Base-by-base conservation (phyloP, 352 stramenopile species). In the Aphanomyces invadans region DNA sequence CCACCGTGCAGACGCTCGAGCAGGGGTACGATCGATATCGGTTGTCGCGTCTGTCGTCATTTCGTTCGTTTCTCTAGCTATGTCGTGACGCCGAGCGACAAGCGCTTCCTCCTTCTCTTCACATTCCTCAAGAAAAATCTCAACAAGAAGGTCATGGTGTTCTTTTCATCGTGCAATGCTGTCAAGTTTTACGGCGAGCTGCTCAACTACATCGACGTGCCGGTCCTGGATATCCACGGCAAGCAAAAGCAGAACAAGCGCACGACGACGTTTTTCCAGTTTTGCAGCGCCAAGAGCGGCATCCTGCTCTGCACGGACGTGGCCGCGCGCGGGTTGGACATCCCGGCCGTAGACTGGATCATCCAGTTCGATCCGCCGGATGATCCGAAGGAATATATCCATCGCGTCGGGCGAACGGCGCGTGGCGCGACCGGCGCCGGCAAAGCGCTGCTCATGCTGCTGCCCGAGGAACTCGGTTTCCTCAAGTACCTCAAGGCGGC, bases 41-140 rank as follows among this genome's bases (percentile, higher is more conserved):
- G 39, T 48, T 48, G 39, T n/a, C 39, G 17, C 21, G 39, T n/a
- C 39, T 48, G n/a, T n/a, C n/a, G n/a, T n/a, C n/a, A n/a, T n/a
- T n/a, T n/a, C n/a, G n/a, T n/a, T n/a, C n/a, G n/a, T 54, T 54
- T 25, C 10, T 29, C 10, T 31, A 54, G 46, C 10, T 99, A 99
- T 74, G 96, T 99, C 12, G 97, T 98, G 42, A 98, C 95, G 69
- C 89, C 94, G 10, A 98, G 89, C 53, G 95, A 99, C 67, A 97
- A 99, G 79, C 92, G 97, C 33, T 99, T 99, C 72, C 79, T 99
- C 52, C 77, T 99, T 53, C 81, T 99, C 21, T 99, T 98, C 71
- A 99, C 97, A 10, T 99, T 99, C 77, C 75, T 99, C 28, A 99
- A 99, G 74, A 98, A 98, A 79, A 99, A 99, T 81, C 80, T 97